phyloP scores from a whole-genome alignment of 2,329 filamentous ascomycete genomes.

The Chaetothyriales sp. region DNA sequence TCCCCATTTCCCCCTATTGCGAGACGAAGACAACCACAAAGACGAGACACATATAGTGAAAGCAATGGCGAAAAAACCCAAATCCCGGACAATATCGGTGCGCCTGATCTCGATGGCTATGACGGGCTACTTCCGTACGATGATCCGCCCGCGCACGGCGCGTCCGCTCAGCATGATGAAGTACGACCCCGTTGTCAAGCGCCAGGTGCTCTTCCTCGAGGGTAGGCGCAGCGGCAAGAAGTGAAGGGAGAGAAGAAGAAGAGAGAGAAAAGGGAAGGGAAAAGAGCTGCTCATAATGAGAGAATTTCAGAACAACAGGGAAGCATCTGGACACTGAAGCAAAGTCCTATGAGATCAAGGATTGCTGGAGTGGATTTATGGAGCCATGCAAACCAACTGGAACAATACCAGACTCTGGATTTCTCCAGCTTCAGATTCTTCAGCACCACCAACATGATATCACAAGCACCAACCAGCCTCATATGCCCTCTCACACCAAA shows the following conservation, averaged over 20 bases:
- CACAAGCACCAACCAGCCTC: not conserved
- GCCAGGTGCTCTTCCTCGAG: slow-evolving; percentile 91
- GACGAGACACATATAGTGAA: not conserved
- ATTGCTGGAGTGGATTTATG: no score
- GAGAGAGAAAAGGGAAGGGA: not conserved
- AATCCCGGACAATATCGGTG: slow-evolving; percentile 83
- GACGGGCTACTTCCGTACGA: slow-evolving; percentile 93
- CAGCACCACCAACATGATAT: not conserved
- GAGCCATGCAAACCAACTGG: no score
- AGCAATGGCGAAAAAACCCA: slow-evolving; percentile 38
- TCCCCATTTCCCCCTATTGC: no score
- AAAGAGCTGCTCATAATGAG: no score
- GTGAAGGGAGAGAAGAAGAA: not conserved
- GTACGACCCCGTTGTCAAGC: slow-evolving; percentile 93
- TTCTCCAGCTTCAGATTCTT: no score
- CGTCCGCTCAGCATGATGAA: slow-evolving; percentile 92
- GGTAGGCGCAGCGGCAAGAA: slow-evolving; percentile 60
- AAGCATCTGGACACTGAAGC: no score
- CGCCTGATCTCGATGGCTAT: slow-evolving; percentile 96
- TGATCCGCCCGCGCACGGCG: slow-evolving; percentile 64
- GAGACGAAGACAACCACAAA: not conserved
- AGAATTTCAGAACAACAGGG: no score
- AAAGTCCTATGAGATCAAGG: no score
- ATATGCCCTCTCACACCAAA: no score
- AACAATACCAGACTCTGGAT: no score